A percentile compares a stretch with the other conserved stretches of the same genome.
These are phyloP conservation scores for Pisolithus albus DNA, from an alignment of 768 basidiomycete species.

Conservation along the genomic window DNA sequence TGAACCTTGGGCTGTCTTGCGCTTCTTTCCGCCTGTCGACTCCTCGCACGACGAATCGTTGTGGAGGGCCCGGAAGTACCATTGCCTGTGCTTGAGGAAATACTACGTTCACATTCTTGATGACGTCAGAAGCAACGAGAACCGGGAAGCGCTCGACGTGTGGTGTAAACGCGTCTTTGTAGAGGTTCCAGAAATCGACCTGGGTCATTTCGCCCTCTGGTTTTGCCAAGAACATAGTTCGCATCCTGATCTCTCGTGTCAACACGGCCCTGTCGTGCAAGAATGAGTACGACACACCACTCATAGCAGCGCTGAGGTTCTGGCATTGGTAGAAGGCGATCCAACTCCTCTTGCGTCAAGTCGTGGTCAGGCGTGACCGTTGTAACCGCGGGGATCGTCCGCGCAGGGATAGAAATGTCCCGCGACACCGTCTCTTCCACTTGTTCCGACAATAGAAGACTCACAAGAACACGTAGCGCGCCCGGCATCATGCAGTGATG, in stretches of 20 bases:
- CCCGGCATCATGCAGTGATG: conserved; percentile 64
- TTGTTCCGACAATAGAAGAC: conserved; percentile 64
- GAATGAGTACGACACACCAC: conserved; percentile 44
- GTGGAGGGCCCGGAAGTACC: conserved; percentile 66
- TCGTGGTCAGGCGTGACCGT: conserved; percentile 52
- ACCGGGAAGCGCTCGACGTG: conserved; percentile 50
- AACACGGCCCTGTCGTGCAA: conserved; percentile 4
- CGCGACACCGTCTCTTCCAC: conserved; percentile 58
- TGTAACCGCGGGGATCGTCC: conserved; percentile 50
- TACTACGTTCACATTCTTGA: conserved; percentile 83
- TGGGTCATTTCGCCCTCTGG: conserved; percentile 81
- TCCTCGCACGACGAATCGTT: conserved; percentile 83
- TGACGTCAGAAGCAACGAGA: conserved; percentile 85
- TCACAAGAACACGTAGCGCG: conserved; percentile 61
- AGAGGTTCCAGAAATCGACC: conserved; percentile 92
- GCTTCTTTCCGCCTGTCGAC: conserved; percentile 63
- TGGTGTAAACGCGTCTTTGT: conserved; percentile 74
- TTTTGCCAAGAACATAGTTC: conserved; percentile 73
- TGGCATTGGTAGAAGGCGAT: conserved; percentile 44
- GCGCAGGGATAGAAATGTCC: conserved; percentile 54
- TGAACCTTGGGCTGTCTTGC: conserved; percentile 53
- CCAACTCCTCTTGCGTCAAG: conserved; percentile 64
- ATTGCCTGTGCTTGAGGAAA: conserved; percentile 85
- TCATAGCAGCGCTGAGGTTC: conserved; percentile 81
- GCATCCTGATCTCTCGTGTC: conserved; percentile 64